Conservation (phyloP, 306 rosid genomes). For the Potentilla sterilis region DNA sequence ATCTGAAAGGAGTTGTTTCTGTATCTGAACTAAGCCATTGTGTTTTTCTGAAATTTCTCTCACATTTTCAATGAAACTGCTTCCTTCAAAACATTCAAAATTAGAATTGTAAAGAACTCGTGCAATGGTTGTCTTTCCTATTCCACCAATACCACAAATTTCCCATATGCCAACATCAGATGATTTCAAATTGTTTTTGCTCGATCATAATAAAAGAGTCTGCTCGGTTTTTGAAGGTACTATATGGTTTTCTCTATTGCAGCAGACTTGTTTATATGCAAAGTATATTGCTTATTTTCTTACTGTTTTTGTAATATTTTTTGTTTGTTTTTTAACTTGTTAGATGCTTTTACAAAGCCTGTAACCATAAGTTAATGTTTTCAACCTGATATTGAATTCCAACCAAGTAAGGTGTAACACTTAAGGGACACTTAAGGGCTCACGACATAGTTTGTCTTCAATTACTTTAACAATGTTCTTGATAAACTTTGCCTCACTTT, state of each 20-base stretch:
- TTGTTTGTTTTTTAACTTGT: no score
- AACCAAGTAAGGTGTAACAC: neutral
- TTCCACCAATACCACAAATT: neutral
- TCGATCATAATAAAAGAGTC: no score
- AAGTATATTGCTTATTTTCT: no score
- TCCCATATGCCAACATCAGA: neutral
- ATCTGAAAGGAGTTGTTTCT: neutral
- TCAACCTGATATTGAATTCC: neutral
- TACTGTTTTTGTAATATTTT: no score
- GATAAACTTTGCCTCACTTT: neutral
- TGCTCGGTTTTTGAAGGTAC: no score
- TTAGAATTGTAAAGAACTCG: conserved; percentile 1
- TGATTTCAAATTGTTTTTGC: no score
- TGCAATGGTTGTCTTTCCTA: conserved; percentile 14
- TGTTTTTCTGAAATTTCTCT: neutral
- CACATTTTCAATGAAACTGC: conserved; percentile 4
- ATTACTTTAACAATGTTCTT: neutral
- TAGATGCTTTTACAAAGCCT: no score
- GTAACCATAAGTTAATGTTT: neutral
- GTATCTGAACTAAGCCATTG: conserved; percentile 4
- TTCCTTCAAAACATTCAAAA: neutral
- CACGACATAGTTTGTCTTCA: neutral
- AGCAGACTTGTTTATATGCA: no score
- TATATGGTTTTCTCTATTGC: no score
- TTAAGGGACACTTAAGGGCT: no score